Percentiles rank a stretch among this genome's conserved stretches.
Conservation (phyloP, 345 rosid species). For the Melaleuca alternifolia region DNA sequence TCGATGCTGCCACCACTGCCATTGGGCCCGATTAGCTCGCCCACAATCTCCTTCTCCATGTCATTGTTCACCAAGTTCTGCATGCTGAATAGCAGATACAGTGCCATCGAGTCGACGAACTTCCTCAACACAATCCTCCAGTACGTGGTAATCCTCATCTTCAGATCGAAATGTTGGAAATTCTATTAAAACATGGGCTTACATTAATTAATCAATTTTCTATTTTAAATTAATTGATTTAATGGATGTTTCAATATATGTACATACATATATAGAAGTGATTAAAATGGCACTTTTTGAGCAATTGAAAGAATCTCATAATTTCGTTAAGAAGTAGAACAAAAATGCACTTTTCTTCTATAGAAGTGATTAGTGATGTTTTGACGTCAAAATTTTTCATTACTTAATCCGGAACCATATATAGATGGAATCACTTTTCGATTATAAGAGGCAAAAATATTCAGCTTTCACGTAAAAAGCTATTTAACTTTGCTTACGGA, state of each 20-base stretch:
- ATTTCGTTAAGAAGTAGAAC: neutral
- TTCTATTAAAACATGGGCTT: too few relatives aligned
- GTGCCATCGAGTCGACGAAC: conserved; percentile 13
- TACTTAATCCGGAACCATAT: neutral
- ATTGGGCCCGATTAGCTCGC: conserved; percentile 3
- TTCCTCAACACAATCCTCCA: conserved; percentile 18
- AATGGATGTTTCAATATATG: too few relatives aligned
- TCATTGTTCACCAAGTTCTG: conserved; percentile 7
- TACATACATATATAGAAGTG: too few relatives aligned
- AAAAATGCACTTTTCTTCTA: too few relatives aligned
- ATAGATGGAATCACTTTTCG: neutral
- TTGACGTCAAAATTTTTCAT: neutral
- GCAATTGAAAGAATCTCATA: neutral
- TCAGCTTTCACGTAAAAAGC: too few relatives aligned
- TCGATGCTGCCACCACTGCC: conserved; percentile 3
- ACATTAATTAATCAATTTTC: too few relatives aligned
- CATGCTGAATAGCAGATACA: conserved; percentile 3
- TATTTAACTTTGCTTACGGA: too few relatives aligned
- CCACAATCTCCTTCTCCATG: conserved; percentile 4
- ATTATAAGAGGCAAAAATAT: too few relatives aligned
- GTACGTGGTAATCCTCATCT: neutral
- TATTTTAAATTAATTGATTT: too few relatives aligned
- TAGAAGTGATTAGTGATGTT: too few relatives aligned
- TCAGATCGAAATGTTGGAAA: too few relatives aligned
- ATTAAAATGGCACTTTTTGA: too few relatives aligned